Evolutionary conservation across 164 flowering plant genomes (phyloP).

Genomic region (Vitis amurensis): DNA sequence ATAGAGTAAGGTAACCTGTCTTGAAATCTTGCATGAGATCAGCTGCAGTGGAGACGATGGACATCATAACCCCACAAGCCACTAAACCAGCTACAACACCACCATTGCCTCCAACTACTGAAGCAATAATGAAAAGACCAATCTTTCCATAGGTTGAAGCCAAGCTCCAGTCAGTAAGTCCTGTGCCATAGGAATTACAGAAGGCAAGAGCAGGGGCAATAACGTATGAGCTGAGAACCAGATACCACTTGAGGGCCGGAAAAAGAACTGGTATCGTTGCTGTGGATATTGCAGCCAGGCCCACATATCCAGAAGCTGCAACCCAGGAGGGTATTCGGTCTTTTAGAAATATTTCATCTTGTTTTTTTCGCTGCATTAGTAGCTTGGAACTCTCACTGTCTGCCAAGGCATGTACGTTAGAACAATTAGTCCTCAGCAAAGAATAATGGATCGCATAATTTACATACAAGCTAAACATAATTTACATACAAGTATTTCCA

Average conservation of each 20-base stretch:
- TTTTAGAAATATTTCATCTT: conserved; percentile 68
- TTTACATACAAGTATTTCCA: no score
- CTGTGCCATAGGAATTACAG: conserved; percentile 96
- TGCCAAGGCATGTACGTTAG: conserved; percentile 18
- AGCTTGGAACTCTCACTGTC: conserved; percentile 54
- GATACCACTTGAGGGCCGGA: conserved; percentile 89
- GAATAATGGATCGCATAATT: no score
- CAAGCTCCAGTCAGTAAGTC: conserved; percentile 94
- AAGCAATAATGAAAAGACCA: conserved; percentile 82
- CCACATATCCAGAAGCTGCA: conserved; percentile 84
- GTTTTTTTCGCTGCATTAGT: conserved; percentile 51
- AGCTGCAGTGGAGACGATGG: conserved; percentile 96
- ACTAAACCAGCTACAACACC: conserved; percentile 93
- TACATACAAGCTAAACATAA: no score
- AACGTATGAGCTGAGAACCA: conserved; percentile 75
- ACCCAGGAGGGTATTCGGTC: conserved; percentile 85
- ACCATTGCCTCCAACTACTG: conserved; percentile 74
- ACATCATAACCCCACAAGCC: conserved; percentile 94
- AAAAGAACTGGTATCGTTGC: conserved; percentile 79
- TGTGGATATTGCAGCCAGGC: conserved; percentile 81
- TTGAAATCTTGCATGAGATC: conserved; percentile 99
- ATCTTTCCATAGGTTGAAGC: conserved; percentile 91
- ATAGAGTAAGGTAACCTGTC: conserved; percentile 90
- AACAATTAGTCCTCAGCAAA: conserved; percentile 8
- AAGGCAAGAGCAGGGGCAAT: conserved; percentile 95